phyloP scores from a whole-genome alignment of 345 rosid species.

The Conringia planisiliqua region DNA sequence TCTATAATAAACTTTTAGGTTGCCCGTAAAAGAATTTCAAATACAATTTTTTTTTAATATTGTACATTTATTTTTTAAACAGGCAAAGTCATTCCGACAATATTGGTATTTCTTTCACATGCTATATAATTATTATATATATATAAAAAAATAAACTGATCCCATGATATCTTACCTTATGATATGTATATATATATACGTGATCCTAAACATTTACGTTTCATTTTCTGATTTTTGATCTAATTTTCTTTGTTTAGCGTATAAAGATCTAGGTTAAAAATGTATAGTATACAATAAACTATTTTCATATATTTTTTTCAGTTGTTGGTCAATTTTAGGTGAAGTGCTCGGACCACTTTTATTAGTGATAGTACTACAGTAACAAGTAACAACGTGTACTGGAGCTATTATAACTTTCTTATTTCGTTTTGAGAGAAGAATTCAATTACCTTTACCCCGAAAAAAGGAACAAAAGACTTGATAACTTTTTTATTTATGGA shows the following conservation, averaged over 20 bases:
- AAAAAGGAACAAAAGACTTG: neutral
- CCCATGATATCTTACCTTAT: neutral
- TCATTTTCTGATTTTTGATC: neutral
- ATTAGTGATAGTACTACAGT: neutral
- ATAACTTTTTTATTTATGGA: neutral
- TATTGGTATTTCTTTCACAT: neutral
- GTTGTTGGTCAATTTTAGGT: neutral
- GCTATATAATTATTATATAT: neutral
- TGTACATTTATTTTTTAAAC: neutral
- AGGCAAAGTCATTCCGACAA: neutral
- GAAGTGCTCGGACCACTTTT: neutral
- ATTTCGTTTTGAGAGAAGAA: neutral
- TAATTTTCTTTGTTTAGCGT: neutral
- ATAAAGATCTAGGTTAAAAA: neutral
- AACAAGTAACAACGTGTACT: neutral
- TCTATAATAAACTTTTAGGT: neutral
- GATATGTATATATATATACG: no score
- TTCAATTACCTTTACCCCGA: neutral
- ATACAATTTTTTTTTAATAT: neutral
- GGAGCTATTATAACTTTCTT: neutral
- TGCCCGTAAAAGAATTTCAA: neutral
- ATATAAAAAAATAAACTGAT: neutral
- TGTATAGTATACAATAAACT: neutral
- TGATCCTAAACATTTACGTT: neutral
- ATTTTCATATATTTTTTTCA: neutral